Evolutionary conservation across 2,329 filamentous ascomycete species (phyloP), one percentile per base, ranked within the genome.

Genomic region (Herpomyces periplanetae): DNA sequence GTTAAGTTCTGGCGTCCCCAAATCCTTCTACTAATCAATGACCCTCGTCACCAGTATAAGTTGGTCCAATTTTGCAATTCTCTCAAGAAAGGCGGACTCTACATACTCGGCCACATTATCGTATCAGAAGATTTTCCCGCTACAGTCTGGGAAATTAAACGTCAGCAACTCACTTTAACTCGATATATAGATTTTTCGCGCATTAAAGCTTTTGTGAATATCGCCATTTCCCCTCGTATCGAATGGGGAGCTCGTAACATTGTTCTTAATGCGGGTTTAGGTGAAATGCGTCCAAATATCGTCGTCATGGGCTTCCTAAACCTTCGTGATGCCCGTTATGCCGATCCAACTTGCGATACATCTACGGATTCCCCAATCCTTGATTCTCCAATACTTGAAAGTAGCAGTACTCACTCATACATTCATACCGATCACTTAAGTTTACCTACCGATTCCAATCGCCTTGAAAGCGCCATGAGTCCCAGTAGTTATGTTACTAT

Each of bases 1-100:
- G 71, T 85, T 36, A 85, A 85, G 31, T 85, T 84, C 34, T 85
- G 71, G 69, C 50, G 69, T 19, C 69, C 69, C 1, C 69, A 84
- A 27, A 73, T 85, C 16, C 51, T 85, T 18, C 45, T 85, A 0
- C 51, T 85, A 20, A 55, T 80, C 26, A 80, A 75, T 31, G 55
- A 80, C 29, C 63, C 68, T 3, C 50, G 69, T n/a, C 51, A 50
- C 4, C 65, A 80, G 32, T 69, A 64, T 20, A 60, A 65, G 16
- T 48, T 85, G 15, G 75, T 85, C 2, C 65, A 73, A 23, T 85
- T 85, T 28, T 85, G 69, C 38, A 85, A 85, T 34, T 71, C 66
- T 0, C 42, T 85, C 34, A 85, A 85, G 34, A 85, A 85, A 31
- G 71, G 69, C 0, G 59, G 57, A 0, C 37, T 85, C 1, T 85